Base-by-base conservation (phyloP, 495 filamentous ascomycete genomes). In the Aspergillus conjunctus region DNA sequence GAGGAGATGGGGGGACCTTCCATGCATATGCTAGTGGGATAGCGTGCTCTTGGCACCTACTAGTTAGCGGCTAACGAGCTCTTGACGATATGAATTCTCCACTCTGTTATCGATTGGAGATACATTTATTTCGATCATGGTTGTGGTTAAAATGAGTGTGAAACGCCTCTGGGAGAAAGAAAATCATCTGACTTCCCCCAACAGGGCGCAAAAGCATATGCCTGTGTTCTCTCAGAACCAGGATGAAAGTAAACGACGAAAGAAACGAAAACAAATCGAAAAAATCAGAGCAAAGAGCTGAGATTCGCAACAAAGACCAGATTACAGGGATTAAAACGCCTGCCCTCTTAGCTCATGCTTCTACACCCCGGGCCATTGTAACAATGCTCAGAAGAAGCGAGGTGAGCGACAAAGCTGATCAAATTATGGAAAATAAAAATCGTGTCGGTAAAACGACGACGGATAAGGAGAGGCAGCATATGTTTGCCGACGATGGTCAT, bases 321-420 rank as follows among this genome's bases (percentile, higher is more conserved):
- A 65, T 59, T 69, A 64, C 59, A 65, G 37, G 41, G 54, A 50
- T 26, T 51, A 65, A 51, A 48, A 59, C 68, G 56, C 56, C 61
- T 63, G 68, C 63, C 58, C 62, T 66, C 60, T 65, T 67, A 61
- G 56, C 53, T 61, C 68, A 65, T 66, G 71, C 62, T 69, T 72
- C 73, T 71, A 73, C 65, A 58, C 60, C 45, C 55, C 62, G 54
- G 63, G 66, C 51, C 31, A 55, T 59, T 57, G 56, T 34, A 64
- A 60, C 58, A 61, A 32, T 53, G 51, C 60, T 56, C 52, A 64
- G 51, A 56, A 61, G 43, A 58, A 60, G 56, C 41, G 57, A 51
- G 61, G 58, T 9, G 51, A 51, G 34, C 58, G 46, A 61, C 43
- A 37, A 59, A 59, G 51, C 33, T 53, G 49, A 39, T 48, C 17